A percentile compares a stretch with the other conserved stretches of the same genome.
phyloP scores from a whole-genome alignment of 2,329 filamentous ascomycete species.

The Calycina herbarum region DNA sequence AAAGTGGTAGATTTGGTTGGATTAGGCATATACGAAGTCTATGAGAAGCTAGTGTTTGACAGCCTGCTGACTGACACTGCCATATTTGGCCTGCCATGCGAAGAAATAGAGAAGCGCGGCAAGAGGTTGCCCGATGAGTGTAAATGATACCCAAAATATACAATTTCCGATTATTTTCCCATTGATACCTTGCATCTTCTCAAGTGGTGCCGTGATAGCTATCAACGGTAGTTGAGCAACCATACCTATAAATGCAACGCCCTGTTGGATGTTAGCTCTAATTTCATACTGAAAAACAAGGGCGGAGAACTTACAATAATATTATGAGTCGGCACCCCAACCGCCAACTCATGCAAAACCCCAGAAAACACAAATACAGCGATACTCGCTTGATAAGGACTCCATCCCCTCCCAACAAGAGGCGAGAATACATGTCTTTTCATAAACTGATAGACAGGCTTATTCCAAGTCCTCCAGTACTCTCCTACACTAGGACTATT shows the following conservation, averaged over 20 bases:
- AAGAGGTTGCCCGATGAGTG: conserved; percentile 90
- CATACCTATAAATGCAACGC: conserved; percentile 94
- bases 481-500: conserved; percentile 81
- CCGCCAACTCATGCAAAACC: conserved; percentile 85
- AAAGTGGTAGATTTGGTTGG: conserved; percentile 2
- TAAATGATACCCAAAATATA: conserved; percentile 97
- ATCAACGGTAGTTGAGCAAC: conserved; percentile 90
- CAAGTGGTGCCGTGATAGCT: conserved; percentile 72
- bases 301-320: conserved; percentile 56
- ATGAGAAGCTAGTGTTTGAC: conserved; percentile 14
- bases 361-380: conserved; percentile 88
- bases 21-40: background rate
- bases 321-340: conserved; percentile 93
- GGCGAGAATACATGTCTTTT: conserved; percentile 90
- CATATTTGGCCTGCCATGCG: conserved; percentile 97
- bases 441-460: conserved; percentile 96
- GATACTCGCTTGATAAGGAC: conserved; percentile 66
- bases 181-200: conserved; percentile 73
- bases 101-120: conserved; percentile 95
- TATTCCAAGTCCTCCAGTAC: conserved; percentile 98
- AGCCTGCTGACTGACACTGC: conserved; percentile 61
- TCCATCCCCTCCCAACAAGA: conserved; percentile 81
- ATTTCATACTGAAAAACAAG: background rate
- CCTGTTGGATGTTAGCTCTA: conserved; percentile 43
- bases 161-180: conserved; percentile 84